Conservation (phyloP, 768 basidiomycete species). For the Leucosporidium yakuticum region DNA sequence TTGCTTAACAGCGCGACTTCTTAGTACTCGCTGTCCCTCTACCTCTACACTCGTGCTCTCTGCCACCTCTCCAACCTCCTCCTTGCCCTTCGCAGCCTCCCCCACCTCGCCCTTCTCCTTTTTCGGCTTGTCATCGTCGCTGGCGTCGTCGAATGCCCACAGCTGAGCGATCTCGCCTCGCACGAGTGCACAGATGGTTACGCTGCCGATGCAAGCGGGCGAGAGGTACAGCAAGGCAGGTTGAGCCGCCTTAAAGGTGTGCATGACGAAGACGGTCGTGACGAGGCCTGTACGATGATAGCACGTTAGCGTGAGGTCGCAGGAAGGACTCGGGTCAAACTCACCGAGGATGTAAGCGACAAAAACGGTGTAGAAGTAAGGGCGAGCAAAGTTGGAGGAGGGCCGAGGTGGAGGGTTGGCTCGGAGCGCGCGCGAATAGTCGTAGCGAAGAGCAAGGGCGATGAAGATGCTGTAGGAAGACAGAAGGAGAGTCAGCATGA, state of each 20-base stretch:
- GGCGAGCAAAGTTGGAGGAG: constrained; percentile 52
- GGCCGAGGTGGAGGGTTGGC: constrained; percentile 17
- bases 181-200: constrained; percentile 54
- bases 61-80: background rate
- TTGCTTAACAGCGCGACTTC: background rate
- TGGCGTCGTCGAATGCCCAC: constrained; percentile 26
- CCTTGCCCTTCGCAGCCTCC: background rate
- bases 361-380: constrained; percentile 69
- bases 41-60: constrained; percentile 1
- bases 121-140: background rate
- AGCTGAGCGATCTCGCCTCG: constrained; percentile 63
- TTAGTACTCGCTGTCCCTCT: background rate
- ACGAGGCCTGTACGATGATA: constrained; percentile 48
- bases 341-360: constrained; percentile 54
- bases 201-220: constrained; percentile 69
- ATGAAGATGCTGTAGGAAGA: constrained; percentile 54
- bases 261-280: constrained; percentile 80
- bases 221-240: constrained; percentile 82
- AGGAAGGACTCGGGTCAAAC: background rate
- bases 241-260: constrained; percentile 66
- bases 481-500: background rate
- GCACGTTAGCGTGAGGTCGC: background rate
- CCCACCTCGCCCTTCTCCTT: constrained; percentile 10
- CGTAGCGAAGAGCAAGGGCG: constrained; percentile 79
- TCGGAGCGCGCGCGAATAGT: constrained; percentile 52